phyloP scores from a whole-genome alignment of 2,329 filamentous ascomycete species.

The Pseudogymnoascus sp. region DNA sequence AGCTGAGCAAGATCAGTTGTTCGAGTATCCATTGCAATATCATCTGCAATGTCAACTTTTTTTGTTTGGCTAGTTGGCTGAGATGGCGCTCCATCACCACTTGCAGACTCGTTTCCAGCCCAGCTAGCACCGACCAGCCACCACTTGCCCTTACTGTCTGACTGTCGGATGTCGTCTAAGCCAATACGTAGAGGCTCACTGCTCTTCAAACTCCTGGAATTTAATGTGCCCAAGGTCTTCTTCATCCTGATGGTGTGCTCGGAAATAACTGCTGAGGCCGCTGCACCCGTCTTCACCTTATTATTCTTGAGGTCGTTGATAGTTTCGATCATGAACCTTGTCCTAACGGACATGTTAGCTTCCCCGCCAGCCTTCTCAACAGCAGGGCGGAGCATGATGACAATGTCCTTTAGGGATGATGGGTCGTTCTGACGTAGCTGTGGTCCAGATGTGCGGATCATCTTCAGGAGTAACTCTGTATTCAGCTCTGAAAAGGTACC shows the following conservation, averaged over 20 bases:
- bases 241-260: slow-evolving; percentile 85
- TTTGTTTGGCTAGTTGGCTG: slow-evolving; percentile 27
- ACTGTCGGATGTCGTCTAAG: slow-evolving; percentile 71
- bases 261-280: slow-evolving; percentile 62
- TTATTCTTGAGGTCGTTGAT: slow-evolving; percentile 95
- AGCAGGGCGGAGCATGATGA: slow-evolving; percentile 66
- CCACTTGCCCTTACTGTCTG: slow-evolving; percentile 89
- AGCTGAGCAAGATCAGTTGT: slow-evolving; percentile 27
- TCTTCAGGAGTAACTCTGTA: slow-evolving; percentile 76
- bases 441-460: slow-evolving; percentile 74
- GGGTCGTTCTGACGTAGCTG: slow-evolving; percentile 85
- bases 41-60: slow-evolving; percentile 3
- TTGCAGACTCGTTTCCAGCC: slow-evolving; percentile 35
- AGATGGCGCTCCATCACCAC: slow-evolving; percentile 23
- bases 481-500: slow-evolving; percentile 71
- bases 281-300: slow-evolving; percentile 67
- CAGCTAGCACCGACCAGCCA: slow-evolving; percentile 98
- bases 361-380: slow-evolving; percentile 56
- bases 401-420: slow-evolving; percentile 79
- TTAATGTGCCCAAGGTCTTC: slow-evolving; percentile 75
- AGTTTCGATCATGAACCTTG: slow-evolving; percentile 95
- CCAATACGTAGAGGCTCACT: slow-evolving; percentile 76
- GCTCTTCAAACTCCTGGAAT: slow-evolving; percentile 57
- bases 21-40: slow-evolving; percentile 14
- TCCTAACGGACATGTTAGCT: slow-evolving; percentile 69